phyloP scores from a whole-genome alignment of 257 asterid genomes.

The Paulownia fortunei region DNA sequence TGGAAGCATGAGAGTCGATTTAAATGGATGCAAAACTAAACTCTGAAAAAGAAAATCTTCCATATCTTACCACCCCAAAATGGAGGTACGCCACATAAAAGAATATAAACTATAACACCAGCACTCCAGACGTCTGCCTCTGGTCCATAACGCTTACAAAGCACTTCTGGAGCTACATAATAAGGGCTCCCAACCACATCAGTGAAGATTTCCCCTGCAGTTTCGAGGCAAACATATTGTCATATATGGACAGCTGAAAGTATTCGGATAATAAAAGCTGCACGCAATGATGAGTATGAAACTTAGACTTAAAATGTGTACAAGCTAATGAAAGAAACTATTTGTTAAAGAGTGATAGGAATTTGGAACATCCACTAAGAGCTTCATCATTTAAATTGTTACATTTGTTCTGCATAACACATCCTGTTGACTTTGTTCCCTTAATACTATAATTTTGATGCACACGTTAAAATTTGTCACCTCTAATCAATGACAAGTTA shows the following conservation, averaged over 20 bases:
- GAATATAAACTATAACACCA: conserved; percentile 65
- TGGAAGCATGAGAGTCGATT: background rate
- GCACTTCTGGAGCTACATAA: conserved; percentile 73
- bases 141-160: conserved; percentile 56
- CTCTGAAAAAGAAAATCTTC: background rate
- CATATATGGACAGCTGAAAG: background rate
- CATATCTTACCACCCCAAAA: conserved; percentile 71
- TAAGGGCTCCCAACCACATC: conserved; percentile 80
- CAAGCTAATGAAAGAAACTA: background rate
- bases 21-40: background rate
- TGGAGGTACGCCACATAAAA: conserved; percentile 66
- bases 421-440: background rate
- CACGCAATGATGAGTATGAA: too few relatives aligned
- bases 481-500: background rate
- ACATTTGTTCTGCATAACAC: background rate
- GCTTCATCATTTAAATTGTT: background rate
- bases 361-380: background rate
- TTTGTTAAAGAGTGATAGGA: background rate
- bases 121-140: conserved; percentile 78
- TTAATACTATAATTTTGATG: background rate
- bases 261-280: background rate
- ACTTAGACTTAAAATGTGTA: background rate
- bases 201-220: conserved; percentile 51
- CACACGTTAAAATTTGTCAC: too few relatives aligned
- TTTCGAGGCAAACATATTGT: background rate